Conservation (phyloP, 371 early-diverging fungal genomes). For the Mucor indicus region DNA sequence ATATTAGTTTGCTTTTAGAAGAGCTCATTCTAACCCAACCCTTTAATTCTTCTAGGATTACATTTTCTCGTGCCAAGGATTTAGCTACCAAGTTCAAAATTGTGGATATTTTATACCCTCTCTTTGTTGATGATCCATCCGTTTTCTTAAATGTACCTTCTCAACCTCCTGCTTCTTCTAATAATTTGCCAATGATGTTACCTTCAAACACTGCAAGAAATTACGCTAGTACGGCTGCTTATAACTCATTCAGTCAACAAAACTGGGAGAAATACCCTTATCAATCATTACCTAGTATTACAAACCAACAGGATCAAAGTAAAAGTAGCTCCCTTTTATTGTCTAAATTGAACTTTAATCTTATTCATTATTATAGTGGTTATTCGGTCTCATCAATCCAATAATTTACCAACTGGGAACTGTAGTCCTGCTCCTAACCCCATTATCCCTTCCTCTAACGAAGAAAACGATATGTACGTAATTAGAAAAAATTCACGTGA, state of each 20-base stretch:
- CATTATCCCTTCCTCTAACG: constrained; percentile 4
- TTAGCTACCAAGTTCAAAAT: constrained; percentile 65
- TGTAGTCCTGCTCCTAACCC: constrained; percentile 31
- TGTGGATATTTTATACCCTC: constrained; percentile 59
- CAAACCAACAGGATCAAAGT: constrained; percentile 11
- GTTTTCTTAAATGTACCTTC: constrained; percentile 19
- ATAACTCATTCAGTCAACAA: constrained; percentile 9
- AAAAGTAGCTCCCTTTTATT: too few relatives aligned
- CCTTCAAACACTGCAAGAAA: too few relatives aligned
- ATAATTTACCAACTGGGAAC: constrained; percentile 27
- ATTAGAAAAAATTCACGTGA: too few relatives aligned
- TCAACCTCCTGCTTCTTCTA: constrained; percentile 2
- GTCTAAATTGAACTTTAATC: too few relatives aligned
- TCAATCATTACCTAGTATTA: constrained; percentile 21
- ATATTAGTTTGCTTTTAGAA: too few relatives aligned
- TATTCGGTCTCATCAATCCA: constrained; percentile 21
- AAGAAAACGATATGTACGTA: neutral
- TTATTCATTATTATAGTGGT: constrained; percentile 12
- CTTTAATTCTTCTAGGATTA: too few relatives aligned
- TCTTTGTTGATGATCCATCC: constrained; percentile 66
- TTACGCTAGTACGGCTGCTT: neutral
- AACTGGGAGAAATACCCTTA: constrained; percentile 12
- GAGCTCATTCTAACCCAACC: too few relatives aligned
- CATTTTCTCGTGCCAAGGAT: constrained; percentile 61
- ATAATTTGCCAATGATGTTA: constrained; percentile 10